Evolutionary conservation across 192 early-diverging fungal species (phyloP).

Genomic region (Mortierella hygrophila): DNA sequence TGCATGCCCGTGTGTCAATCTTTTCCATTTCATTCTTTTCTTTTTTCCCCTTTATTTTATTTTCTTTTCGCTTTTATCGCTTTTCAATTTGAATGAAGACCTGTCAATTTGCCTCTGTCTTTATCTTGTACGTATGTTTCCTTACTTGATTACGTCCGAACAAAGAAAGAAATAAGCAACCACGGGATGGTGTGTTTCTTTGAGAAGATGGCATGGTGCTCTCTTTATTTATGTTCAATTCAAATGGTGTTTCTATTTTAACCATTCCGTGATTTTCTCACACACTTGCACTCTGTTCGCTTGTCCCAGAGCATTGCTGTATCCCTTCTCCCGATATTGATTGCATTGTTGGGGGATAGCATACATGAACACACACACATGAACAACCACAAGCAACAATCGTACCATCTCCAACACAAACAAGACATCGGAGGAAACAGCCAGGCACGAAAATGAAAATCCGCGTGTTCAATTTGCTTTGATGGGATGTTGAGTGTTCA

Average conservation of each 20-base stretch:
- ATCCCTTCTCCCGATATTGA: no score
- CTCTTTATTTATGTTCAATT: not conserved
- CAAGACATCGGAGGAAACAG: not conserved
- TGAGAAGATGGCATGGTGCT: not conserved
- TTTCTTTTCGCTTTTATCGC: not conserved
- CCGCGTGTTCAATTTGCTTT: not conserved
- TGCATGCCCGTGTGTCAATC: not conserved
- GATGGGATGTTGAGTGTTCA: not conserved
- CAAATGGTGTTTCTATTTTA: constrained; percentile 8
- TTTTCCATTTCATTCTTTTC: not conserved
- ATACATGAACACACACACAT: no score
- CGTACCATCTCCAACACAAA: no score
- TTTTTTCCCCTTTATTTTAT: not conserved
- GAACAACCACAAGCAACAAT: no score
- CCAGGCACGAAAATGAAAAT: not conserved
- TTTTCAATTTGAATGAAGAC: no score
- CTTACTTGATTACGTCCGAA: no score
- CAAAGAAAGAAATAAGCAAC: not conserved
- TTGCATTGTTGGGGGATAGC: not conserved
- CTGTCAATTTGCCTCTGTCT: not conserved
- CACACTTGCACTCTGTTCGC: not conserved
- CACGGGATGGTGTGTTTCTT: constrained; percentile 7
- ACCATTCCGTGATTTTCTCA: not conserved
- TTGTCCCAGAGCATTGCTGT: not conserved
- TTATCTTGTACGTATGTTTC: not conserved